phyloP scores from a whole-genome alignment of 352 stramenopile species.

The Pythium insidiosum region DNA sequence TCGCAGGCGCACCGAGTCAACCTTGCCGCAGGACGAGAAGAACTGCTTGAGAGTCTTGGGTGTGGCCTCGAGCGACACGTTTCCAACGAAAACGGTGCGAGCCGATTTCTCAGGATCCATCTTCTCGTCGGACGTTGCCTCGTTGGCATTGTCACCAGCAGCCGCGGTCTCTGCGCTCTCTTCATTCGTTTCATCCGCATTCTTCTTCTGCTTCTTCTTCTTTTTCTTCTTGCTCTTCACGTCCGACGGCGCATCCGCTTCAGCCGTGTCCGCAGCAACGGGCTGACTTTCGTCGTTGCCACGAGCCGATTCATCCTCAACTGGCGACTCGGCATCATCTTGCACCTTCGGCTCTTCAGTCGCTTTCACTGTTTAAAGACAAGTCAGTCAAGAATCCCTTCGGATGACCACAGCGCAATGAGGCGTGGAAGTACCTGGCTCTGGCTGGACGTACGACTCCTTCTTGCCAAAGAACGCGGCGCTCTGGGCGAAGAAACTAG shows the following conservation, averaged over 20 bases:
- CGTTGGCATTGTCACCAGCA: slow-evolving; percentile 2
- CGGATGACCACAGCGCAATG: slow-evolving; percentile 2
- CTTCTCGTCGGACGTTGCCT: slow-evolving; percentile 13
- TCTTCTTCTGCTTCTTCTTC: slow-evolving; percentile 15
- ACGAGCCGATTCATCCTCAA: neutral
- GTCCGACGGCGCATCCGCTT: slow-evolving; percentile 11
- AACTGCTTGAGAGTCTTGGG: slow-evolving; percentile 72
- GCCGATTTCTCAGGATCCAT: slow-evolving; percentile 62
- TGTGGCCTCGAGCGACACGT: slow-evolving; percentile 83
- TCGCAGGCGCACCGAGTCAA: slow-evolving; percentile 81
- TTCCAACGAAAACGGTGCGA: slow-evolving; percentile 90
- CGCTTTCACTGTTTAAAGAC: neutral
- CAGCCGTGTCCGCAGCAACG: neutral
- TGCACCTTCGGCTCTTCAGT: slow-evolving; percentile 2
- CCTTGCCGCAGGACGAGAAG: slow-evolving; percentile 79
- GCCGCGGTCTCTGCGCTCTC: slow-evolving; percentile 15
- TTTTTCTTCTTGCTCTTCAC: slow-evolving; percentile 8
- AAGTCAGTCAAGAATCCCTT: slow-evolving; percentile 1
- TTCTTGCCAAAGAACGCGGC: slow-evolving; percentile 61
- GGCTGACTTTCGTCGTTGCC: neutral
- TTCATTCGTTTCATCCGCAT: neutral
- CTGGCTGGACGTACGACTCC: slow-evolving; percentile 23
- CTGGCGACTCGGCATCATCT: too few relatives aligned
- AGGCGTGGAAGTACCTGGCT: slow-evolving; percentile 4
- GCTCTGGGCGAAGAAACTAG: slow-evolving; percentile 64